These are phyloP conservation scores for Metschnikowia sp. DNA, from an alignment of 805 yeast species.

Conservation along the genomic window DNA sequence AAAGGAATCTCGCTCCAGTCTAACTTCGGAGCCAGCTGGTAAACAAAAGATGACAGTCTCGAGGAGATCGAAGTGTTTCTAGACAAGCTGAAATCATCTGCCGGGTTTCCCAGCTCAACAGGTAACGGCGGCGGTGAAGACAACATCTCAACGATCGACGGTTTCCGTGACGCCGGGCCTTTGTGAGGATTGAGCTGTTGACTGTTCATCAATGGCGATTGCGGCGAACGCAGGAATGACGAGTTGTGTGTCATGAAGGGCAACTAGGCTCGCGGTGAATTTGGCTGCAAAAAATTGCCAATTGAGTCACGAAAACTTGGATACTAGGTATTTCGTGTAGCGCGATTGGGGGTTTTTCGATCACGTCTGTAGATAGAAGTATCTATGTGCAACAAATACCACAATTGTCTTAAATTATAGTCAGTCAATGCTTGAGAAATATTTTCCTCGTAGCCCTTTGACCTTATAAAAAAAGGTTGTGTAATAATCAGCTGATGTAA, in stretches of 20 bases:
- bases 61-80: slow-evolving; percentile 29
- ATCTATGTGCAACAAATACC: too few species aligned
- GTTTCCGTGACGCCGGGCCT: slow-evolving; percentile 35
- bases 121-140: slow-evolving; percentile 74
- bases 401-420: too few species aligned
- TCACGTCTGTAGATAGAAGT: too few species aligned
- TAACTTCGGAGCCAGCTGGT: slow-evolving; percentile 11
- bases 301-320: too few species aligned
- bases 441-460: too few species aligned
- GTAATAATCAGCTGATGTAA: too few species aligned
- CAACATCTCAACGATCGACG: slow-evolving; percentile 71
- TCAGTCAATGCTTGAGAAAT: too few species aligned
- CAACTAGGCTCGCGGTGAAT: too few species aligned
- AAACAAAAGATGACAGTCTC: slow-evolving; percentile 13
- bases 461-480: too few species aligned
- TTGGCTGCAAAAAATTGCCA: too few species aligned
- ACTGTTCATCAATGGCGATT: slow-evolving; percentile 16
- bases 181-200: slow-evolving; percentile 18
- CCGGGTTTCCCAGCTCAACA: slow-evolving; percentile 19
- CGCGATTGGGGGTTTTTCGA: too few species aligned
- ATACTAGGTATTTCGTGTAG: too few species aligned
- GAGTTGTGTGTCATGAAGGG: slow-evolving; percentile 19
- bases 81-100: slow-evolving; percentile 36
- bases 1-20: slow-evolving; percentile 78
- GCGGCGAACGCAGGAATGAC: slow-evolving; percentile 20